A percentile compares a stretch with the other conserved stretches of the same genome.
Conservation (phyloP, 2,329 filamentous ascomycete genomes). For the Geosmithia flava region DNA sequence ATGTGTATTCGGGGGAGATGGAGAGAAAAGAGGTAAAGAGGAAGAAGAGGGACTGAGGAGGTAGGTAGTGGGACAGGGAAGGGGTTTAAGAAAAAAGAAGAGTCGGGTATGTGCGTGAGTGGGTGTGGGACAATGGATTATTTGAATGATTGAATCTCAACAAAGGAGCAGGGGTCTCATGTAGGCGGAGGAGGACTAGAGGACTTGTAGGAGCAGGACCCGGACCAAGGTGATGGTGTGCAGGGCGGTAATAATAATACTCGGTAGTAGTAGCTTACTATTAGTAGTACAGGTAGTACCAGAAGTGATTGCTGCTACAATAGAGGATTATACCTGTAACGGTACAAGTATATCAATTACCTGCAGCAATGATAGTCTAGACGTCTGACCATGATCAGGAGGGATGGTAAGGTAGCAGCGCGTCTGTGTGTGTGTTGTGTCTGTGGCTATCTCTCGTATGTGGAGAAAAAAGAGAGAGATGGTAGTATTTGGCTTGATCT, state of each 20-base stretch:
- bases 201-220: no score
- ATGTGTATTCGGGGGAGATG: neutral
- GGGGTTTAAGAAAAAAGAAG: conserved; percentile 5
- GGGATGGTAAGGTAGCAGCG: neutral
- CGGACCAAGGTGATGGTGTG: no score
- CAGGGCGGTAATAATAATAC: no score
- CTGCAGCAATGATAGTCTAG: no score
- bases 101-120: neutral
- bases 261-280: neutral
- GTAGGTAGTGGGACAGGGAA: neutral
- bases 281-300: neutral
- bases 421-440: no score
- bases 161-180: neutral
- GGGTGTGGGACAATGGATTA: neutral
- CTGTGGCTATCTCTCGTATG: no score
- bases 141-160: neutral
- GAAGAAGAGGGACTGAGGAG: neutral
- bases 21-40: neutral
- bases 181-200: neutral
- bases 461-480: no score
- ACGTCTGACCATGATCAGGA: no score
- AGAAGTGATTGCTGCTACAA: no score
- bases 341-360: no score
- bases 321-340: no score
- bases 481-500: no score